A percentile compares a stretch with the other conserved stretches of the same genome.
phyloP scores from a whole-genome alignment of 495 filamentous ascomycete genomes.

The Aspergillus baeticus region DNA sequence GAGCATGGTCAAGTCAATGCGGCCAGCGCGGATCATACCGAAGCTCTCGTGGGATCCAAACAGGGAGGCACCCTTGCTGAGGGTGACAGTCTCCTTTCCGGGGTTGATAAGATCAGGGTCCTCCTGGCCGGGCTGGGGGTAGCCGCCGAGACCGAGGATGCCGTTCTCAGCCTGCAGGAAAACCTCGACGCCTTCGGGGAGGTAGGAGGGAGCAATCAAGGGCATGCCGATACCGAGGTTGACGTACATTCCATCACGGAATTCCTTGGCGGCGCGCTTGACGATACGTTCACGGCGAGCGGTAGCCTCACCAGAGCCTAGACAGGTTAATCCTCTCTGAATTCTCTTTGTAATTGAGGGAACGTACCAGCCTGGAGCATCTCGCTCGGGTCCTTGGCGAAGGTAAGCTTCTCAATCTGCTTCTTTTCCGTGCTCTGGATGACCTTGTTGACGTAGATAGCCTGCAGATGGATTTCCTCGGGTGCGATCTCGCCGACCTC shows the following conservation, averaged over 20 bases:
- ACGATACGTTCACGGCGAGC: constrained; percentile 81
- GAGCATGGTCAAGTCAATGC: constrained; percentile 84
- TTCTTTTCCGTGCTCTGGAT: constrained; percentile 72
- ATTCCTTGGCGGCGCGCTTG: constrained; percentile 81
- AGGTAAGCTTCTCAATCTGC: constrained; percentile 80
- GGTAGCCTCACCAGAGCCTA: constrained; percentile 68
- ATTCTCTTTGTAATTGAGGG: not conserved
- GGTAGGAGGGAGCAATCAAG: constrained; percentile 79
- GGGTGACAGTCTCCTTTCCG: constrained; percentile 89
- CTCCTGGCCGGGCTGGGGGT: constrained; percentile 73
- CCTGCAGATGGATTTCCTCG: constrained; percentile 75
- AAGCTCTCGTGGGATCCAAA: constrained; percentile 89
- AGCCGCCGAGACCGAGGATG: constrained; percentile 82
- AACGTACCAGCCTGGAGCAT: constrained; percentile 47
- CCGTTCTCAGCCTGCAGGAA: constrained; percentile 89
- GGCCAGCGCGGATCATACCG: constrained; percentile 88
- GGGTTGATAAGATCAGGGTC: constrained; percentile 91
- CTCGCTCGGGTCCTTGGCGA: constrained; percentile 60
- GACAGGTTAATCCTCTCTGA: constrained; percentile 28
- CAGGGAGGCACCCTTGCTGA: constrained; percentile 70
- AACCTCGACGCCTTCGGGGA: constrained; percentile 74
- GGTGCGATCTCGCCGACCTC: constrained; percentile 75
- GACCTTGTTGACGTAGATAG: constrained; percentile 85
- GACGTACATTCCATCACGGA: constrained; percentile 92
- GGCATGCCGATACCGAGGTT: constrained; percentile 94